Percentiles rank a stretch among this genome's conserved stretches.
Conservation (phyloP, 257 asterid species). For the Petunia axillaris region DNA sequence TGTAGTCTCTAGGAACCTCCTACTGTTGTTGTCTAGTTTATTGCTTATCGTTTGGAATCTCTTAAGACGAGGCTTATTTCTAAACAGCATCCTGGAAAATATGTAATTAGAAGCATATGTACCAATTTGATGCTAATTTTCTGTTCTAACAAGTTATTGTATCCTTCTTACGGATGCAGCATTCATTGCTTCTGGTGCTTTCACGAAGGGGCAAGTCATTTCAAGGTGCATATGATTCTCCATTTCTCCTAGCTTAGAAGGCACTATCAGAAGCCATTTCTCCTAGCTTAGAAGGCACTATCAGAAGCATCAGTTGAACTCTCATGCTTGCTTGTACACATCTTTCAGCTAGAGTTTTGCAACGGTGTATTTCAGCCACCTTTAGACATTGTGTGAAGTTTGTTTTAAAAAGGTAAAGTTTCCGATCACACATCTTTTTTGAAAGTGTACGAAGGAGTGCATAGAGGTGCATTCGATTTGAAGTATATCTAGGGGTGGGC, state of each 20-base stretch:
- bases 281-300: neutral
- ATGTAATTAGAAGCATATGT: neutral
- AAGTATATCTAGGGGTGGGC: neutral
- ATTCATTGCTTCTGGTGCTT: constrained; percentile 65
- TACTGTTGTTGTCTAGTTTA: neutral
- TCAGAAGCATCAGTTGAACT: constrained; percentile 16
- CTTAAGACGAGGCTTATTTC: neutral
- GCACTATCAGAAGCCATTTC: neutral
- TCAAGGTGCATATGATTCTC: constrained; percentile 36
- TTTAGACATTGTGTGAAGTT: neutral
- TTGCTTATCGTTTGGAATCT: neutral
- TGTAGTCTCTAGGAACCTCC: constrained; percentile 2
- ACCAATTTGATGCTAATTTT: constrained; percentile 9
- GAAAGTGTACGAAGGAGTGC: constrained; percentile 13
- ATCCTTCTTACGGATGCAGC: constrained; percentile 44
- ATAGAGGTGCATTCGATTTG: neutral
- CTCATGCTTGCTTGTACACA: neutral
- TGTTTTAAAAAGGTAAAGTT: neutral
- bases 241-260: neutral
- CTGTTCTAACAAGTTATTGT: constrained; percentile 15
- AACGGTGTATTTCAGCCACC: neutral
- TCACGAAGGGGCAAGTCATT: constrained; percentile 45
- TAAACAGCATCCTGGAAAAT: neutral
- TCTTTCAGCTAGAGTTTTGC: neutral
- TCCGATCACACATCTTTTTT: neutral